Percentiles rank a stretch among this genome's conserved stretches.
phyloP scores from a whole-genome alignment of 768 basidiomycete genomes.

The Lactarius evosmus region DNA sequence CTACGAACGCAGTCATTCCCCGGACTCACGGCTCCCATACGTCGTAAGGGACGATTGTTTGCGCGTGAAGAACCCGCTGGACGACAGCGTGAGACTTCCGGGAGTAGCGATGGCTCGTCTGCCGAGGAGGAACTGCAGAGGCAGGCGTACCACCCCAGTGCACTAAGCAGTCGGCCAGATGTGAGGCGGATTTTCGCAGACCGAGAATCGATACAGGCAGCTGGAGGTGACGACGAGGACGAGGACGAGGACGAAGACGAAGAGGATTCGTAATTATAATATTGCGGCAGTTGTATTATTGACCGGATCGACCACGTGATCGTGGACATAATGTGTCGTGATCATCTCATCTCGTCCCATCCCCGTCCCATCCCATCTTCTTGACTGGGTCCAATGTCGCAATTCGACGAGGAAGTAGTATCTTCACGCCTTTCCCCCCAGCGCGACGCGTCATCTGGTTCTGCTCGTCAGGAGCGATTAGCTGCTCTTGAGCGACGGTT shows the following conservation, averaged over 20 bases:
- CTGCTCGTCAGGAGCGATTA: constrained; percentile 57
- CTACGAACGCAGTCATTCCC: constrained; percentile 28
- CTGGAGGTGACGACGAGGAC: constrained; percentile 5
- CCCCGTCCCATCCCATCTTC: too few species aligned
- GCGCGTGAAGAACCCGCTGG: constrained; percentile 3
- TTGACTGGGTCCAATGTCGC: not conserved
- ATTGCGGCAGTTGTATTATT: not conserved
- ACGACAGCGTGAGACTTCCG: constrained; percentile 13
- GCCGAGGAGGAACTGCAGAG: constrained; percentile 16
- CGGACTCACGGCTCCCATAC: constrained; percentile 18
- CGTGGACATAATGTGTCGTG: not conserved
- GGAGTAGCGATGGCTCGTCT: constrained; percentile 26
- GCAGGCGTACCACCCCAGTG: constrained; percentile 1
- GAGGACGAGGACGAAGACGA: constrained; percentile 23
- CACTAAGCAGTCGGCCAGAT: constrained; percentile 17
- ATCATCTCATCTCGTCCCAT: not conserved
- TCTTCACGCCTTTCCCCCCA: not conserved
- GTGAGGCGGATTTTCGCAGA: constrained; percentile 22
- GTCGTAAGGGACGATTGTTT: constrained; percentile 11
- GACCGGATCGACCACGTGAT: not conserved
- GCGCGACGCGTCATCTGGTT: constrained; percentile 33
- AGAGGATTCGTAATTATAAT: constrained; percentile 15
- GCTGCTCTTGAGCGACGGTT: constrained; percentile 34
- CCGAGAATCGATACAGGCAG: not conserved
- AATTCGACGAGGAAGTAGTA: constrained; percentile 1